Base-by-base conservation (phyloP, 352 stramenopile genomes). In the Pythium aristosporum region DNA sequence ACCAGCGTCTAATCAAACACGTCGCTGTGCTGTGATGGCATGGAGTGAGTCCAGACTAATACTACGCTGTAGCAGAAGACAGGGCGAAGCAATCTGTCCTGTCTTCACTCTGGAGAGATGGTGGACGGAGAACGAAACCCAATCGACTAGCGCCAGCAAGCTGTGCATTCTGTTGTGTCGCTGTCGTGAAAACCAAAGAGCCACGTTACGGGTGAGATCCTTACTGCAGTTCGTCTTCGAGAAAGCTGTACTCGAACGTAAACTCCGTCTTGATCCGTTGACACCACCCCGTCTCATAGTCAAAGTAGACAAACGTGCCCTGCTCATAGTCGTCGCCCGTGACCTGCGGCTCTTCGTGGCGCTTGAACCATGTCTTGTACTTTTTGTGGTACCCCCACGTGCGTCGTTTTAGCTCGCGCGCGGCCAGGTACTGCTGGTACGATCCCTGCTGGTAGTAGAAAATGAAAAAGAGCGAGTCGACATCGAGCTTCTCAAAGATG, bases 331-430 rank as follows among this genome's bases (percentile, higher is more conserved):
- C 96, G 61, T 99, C 96, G 2, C 95, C 98, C 53, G 97, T 98
- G 15, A 97, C 76, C 68, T 96, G 84, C 13, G 96, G 95, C 76
- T 99, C 96, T 72, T 98, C 88, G 68, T 99, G 97, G 36, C 96
- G 91, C 82, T 99, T 98, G 76, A 99, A 99, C 98, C 98, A 99
- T 47, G 98, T 99, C 86, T 98, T 98, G 82, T 99, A 99, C 91
- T 99, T 99, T 72, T 99, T 99, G 85, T 99, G 97, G 79, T 99
- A 99, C 42, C 98, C 86, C 98, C 98, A 99, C 68, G 90, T 98
- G 73, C 98, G 93, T 72, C 97, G 96, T 82, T 99, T 99, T 54
- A 99, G 89, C 74, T 99, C 96, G 6, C 93, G 84, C 25, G 98
- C 98, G 21, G 97, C 98, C 55, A 99, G 79, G 68, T 99, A 99